These are phyloP conservation scores for Citrus mangshanensis DNA, from an alignment of 345 rosid genomes.

Conservation along the genomic window DNA sequence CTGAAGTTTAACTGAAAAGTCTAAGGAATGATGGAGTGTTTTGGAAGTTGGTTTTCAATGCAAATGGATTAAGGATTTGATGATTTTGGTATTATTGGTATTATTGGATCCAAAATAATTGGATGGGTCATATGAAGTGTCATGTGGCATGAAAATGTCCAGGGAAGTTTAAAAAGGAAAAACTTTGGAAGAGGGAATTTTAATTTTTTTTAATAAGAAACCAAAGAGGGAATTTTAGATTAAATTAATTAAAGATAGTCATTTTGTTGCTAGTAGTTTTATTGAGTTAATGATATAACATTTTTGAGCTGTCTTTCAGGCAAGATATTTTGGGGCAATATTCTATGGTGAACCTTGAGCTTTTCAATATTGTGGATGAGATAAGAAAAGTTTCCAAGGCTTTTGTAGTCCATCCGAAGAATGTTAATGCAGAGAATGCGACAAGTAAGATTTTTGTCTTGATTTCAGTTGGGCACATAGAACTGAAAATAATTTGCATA, in stretches of 20 bases:
- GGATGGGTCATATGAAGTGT: background rate
- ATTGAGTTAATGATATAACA: background rate
- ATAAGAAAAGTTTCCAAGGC: constrained; percentile 78
- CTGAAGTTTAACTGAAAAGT: background rate
- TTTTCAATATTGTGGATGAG: constrained; percentile 84
- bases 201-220: no score
- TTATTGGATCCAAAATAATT: background rate
- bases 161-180: background rate
- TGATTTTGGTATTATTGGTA: background rate
- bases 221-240: background rate
- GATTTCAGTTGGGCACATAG: background rate
- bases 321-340: constrained; percentile 87
- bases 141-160: background rate
- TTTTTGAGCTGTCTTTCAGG: constrained; percentile 37
- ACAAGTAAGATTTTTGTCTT: constrained; percentile 40
- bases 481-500: background rate
- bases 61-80: background rate
- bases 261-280: background rate
- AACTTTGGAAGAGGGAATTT: background rate
- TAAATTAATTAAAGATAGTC: background rate
- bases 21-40: background rate
- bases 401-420: constrained; percentile 83
- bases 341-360: constrained; percentile 94
- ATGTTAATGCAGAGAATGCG: constrained; percentile 83
- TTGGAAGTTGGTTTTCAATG: background rate